Evolutionary conservation across 2,329 filamentous ascomycete genomes (phyloP).

Genomic region (Ceratocystis colombiana): DNA sequence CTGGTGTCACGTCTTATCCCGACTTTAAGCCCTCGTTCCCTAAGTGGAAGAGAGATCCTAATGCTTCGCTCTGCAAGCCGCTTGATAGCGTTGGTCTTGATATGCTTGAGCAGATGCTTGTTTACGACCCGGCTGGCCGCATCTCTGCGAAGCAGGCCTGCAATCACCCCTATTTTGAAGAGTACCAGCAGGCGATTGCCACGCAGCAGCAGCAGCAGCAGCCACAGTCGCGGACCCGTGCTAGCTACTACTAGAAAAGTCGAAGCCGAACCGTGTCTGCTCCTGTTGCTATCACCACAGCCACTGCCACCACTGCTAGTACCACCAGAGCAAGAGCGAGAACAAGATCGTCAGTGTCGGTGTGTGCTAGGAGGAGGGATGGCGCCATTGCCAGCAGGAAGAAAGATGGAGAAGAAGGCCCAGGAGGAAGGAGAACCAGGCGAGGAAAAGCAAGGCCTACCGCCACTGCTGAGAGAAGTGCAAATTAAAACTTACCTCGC

Average conservation of each 20-base stretch:
- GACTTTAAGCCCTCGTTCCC: constrained; percentile 90
- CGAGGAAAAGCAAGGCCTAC: not conserved
- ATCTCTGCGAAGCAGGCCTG: constrained; percentile 85
- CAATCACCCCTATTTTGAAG: constrained; percentile 69
- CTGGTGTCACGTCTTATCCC: constrained; percentile 85
- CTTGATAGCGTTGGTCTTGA: constrained; percentile 64
- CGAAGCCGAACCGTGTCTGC: constrained; percentile 38
- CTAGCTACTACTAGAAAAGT: constrained; percentile 27
- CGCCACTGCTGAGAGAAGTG: not conserved
- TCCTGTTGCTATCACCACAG: constrained; percentile 32
- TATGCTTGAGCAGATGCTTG: constrained; percentile 59
- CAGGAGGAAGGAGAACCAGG: not conserved
- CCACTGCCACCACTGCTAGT: constrained; percentile 39
- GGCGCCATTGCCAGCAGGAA: not conserved
- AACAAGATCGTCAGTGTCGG: constrained; percentile 25
- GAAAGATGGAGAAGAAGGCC: not conserved
- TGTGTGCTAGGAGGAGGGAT: constrained; percentile 36
- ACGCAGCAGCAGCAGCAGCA: constrained; percentile 9
- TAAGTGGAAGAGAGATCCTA: constrained; percentile 70
- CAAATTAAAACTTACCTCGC: not conserved
- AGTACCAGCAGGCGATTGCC: constrained; percentile 21
- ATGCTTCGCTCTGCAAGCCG: constrained; percentile 55
- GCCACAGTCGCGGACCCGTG: constrained; percentile 1
- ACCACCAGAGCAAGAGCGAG: constrained; percentile 35
- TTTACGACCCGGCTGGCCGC: constrained; percentile 77